These are phyloP conservation scores for Phytophthora tubulina DNA, from an alignment of 352 stramenopile genomes.

Conservation along the genomic window DNA sequence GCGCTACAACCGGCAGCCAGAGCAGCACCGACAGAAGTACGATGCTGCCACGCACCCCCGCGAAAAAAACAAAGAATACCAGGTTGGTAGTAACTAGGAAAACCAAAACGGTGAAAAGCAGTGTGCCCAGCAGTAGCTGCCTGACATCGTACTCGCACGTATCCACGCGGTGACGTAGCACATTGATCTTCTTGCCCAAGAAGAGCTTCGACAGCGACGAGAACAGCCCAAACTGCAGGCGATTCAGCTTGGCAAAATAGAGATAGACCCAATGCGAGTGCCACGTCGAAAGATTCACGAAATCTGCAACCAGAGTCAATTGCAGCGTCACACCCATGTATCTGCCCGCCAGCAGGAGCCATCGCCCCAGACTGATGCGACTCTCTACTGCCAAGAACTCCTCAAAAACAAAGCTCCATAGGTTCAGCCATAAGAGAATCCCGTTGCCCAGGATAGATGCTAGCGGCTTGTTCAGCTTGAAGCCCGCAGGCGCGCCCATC, in stretches of 20 bases:
- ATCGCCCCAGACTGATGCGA: not conserved
- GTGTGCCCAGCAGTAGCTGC: slow-evolving; percentile 92
- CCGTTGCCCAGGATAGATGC: slow-evolving; percentile 88
- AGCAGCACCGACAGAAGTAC: slow-evolving; percentile 48
- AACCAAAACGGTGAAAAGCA: slow-evolving; percentile 93
- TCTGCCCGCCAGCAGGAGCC: slow-evolving; percentile 26
- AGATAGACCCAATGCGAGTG: slow-evolving; percentile 90
- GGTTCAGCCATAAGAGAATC: slow-evolving; percentile 82
- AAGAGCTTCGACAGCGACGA: slow-evolving; percentile 94
- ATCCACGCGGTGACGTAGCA: slow-evolving; percentile 93
- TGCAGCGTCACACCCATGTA: slow-evolving; percentile 78
- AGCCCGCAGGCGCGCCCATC: slow-evolving; percentile 78
- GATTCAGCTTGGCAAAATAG: slow-evolving; percentile 89
- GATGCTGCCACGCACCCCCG: slow-evolving; percentile 70
- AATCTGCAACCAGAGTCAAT: slow-evolving; percentile 75
- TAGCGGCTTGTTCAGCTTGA: slow-evolving; percentile 92
- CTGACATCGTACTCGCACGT: slow-evolving; percentile 94
- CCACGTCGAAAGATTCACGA: slow-evolving; percentile 77
- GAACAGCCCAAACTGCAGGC: slow-evolving; percentile 82
- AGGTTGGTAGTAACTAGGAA: slow-evolving; percentile 95
- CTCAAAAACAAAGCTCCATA: slow-evolving; percentile 73
- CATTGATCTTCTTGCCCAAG: slow-evolving; percentile 95
- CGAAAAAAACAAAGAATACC: slow-evolving; percentile 95
- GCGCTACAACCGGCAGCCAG: slow-evolving; percentile 62
- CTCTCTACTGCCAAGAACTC: slow-evolving; percentile 17